Base-by-base conservation (phyloP, 2,329 filamentous ascomycete species). In the Talaromyces rugulosus region DNA sequence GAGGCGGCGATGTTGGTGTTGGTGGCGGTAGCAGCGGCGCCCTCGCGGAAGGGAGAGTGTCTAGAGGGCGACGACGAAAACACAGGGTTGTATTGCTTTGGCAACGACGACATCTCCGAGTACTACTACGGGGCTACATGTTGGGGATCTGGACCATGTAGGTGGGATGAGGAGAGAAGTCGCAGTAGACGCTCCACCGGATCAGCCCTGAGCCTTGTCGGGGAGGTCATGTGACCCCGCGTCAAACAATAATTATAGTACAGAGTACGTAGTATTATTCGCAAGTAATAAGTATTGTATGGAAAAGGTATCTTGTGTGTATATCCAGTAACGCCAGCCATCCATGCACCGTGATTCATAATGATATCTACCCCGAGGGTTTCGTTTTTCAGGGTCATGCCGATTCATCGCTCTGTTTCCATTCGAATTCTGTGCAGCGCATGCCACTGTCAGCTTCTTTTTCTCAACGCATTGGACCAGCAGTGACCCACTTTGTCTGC, bases 401-500 rank as follows among this genome's bases (percentile, higher is more conserved):
- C 68, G 64, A 72, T 62, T 77, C 73, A 14, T 74, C 76, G 34
- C 72, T 74, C 66, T 80, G 75, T 63, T 82, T 81, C 81, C 80
- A 83, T 70, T 83, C 81, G 63, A 83, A 83, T 74, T 83, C 81
- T 83, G 16, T 40, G 68, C 27, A 47, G 5, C 14, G 8, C 23
- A 12, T 60, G n/a, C 16, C 36, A 40, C 30, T 14, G 55, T 71
- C 63, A 68, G 67, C 67, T 61, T 63, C 58, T 33, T 58, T 31
- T 42, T 8, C 27, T 5, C 5, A 47, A 56, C 36, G 3, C 9
- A 12, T 9, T 3, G 23, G 11, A 31, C 14, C 1, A 2, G 12
- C 18, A 28, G 42, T 4, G 11, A 72, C 82, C 69, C 84, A 95
- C 92, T 92, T 77, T 98, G 95, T 68, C 95, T 87, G 74, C 95